Evolutionary conservation across 73 alveolate species (phyloP).

Genomic region (Paramecium bursaria): DNA sequence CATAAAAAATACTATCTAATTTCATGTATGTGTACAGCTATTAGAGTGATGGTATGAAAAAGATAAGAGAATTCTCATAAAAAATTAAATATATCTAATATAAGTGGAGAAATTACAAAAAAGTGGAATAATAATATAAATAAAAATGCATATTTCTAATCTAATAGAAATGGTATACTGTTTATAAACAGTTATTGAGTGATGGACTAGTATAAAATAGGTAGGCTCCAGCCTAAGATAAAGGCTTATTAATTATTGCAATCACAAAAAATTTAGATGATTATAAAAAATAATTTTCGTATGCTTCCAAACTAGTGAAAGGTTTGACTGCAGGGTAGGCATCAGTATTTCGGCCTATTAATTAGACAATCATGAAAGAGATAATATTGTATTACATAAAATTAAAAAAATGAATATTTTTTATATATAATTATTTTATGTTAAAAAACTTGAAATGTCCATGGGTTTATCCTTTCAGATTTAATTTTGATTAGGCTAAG

Average conservation of each 20-base stretch:
- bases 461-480: too few species aligned
- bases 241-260: background rate
- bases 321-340: background rate
- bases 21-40: conserved; percentile 6
- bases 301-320: background rate
- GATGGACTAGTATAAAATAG: background rate
- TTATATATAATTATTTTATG: too few species aligned
- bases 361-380: conserved; percentile 46
- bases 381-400: background rate
- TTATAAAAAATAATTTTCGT: background rate
- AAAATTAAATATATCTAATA: conserved; percentile 8
- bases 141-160: background rate
- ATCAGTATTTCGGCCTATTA: conserved; percentile 36
- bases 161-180: conserved; percentile 7
- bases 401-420: too few species aligned
- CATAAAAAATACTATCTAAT: background rate
- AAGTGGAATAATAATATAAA: conserved; percentile 3
- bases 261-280: background rate
- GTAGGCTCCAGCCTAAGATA: conserved; percentile 23
- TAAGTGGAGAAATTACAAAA: conserved; percentile 22
- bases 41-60: conserved; percentile 21
- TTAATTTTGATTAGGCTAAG: too few species aligned
- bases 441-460: too few species aligned
- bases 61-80: background rate
- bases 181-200: conserved; percentile 2